Percentiles rank a stretch among this genome's conserved stretches.
Evolutionary conservation across 2,329 filamentous ascomycete species (phyloP).

Genomic region (Leptographium radiaticola): DNA sequence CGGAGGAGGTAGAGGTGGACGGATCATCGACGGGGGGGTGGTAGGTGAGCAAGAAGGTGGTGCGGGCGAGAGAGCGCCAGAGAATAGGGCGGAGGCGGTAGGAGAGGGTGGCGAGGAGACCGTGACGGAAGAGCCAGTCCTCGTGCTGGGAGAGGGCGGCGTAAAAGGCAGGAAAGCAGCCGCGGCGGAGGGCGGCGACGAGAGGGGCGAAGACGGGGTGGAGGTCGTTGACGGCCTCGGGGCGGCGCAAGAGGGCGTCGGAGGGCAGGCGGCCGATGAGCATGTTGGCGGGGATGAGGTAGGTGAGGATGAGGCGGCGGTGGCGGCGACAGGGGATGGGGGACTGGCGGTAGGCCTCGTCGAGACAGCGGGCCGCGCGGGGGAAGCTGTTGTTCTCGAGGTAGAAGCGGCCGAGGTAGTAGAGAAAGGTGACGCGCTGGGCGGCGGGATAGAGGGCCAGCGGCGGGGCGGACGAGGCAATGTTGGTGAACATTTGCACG

Average conservation of each 20-base stretch:
- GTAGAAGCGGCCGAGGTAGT: slow-evolving; percentile 84
- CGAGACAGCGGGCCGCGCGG: slow-evolving; percentile 60
- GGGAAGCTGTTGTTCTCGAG: slow-evolving; percentile 76
- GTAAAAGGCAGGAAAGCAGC: slow-evolving; percentile 59
- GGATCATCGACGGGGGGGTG: slow-evolving; percentile 35
- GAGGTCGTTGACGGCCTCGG: slow-evolving; percentile 53
- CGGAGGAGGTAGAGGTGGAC: slow-evolving; percentile 13
- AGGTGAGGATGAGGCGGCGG: slow-evolving; percentile 66
- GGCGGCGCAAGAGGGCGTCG: slow-evolving; percentile 47
- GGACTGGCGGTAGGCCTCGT: slow-evolving; percentile 66
- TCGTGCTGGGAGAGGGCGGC: slow-evolving; percentile 50
- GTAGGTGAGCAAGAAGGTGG: slow-evolving; percentile 66
- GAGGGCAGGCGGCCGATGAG: slow-evolving; percentile 77
- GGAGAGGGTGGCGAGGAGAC: slow-evolving; percentile 61
- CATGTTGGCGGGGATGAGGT: slow-evolving; percentile 71
- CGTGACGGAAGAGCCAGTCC: slow-evolving; percentile 62
- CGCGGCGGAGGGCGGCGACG: slow-evolving; percentile 56
- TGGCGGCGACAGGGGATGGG: slow-evolving; percentile 52
- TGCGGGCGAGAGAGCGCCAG: slow-evolving; percentile 71
- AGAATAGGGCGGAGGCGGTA: slow-evolving; percentile 70
- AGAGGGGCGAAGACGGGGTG: slow-evolving; percentile 58
- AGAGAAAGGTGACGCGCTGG: slow-evolving; percentile 84
- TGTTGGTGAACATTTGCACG: slow-evolving; percentile 80
- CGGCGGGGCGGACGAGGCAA: slow-evolving; percentile 70
- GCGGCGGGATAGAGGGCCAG: slow-evolving; percentile 70